Conservation (phyloP, 306 rosid genomes). For the Hippophae gyantsensis region DNA sequence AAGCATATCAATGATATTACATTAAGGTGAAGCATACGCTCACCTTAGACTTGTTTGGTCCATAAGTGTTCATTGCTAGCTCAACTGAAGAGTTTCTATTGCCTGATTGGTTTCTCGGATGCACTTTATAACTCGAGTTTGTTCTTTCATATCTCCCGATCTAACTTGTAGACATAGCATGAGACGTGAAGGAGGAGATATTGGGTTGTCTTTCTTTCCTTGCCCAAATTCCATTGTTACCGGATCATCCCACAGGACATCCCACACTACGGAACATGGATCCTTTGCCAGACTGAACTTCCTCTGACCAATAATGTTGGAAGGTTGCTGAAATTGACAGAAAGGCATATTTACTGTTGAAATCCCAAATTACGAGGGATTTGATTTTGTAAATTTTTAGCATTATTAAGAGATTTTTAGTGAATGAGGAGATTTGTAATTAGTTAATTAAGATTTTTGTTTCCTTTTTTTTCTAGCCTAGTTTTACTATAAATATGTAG, state of each 20-base stretch:
- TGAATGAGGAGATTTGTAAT: no score
- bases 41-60: constrained; percentile 66
- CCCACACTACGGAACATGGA: constrained; percentile 92
- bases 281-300: constrained; percentile 94
- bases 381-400: no score
- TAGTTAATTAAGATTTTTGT: no score
- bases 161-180: constrained; percentile 53
- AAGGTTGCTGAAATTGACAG: constrained; percentile 73
- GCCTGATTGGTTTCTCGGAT: constrained; percentile 52
- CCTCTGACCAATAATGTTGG: constrained; percentile 73
- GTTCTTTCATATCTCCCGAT: constrained; percentile 60
- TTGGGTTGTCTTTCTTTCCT: constrained; percentile 72
- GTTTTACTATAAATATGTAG: no score
- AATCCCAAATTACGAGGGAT: background rate
- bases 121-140: constrained; percentile 55
- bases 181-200: constrained; percentile 56
- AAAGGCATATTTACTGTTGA: background rate
- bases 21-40: constrained; percentile 8
- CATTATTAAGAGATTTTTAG: no score
- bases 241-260: constrained; percentile 75
- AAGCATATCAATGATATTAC: no score
- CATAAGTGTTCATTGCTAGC: constrained; percentile 58
- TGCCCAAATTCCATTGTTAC: constrained; percentile 59
- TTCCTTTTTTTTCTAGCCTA: no score
- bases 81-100: constrained; percentile 67